A percentile compares a stretch with the other conserved stretches of the same genome.
Conservation (phyloP, 2,329 filamentous ascomycete species). For the Boeremia lycopersici region DNA sequence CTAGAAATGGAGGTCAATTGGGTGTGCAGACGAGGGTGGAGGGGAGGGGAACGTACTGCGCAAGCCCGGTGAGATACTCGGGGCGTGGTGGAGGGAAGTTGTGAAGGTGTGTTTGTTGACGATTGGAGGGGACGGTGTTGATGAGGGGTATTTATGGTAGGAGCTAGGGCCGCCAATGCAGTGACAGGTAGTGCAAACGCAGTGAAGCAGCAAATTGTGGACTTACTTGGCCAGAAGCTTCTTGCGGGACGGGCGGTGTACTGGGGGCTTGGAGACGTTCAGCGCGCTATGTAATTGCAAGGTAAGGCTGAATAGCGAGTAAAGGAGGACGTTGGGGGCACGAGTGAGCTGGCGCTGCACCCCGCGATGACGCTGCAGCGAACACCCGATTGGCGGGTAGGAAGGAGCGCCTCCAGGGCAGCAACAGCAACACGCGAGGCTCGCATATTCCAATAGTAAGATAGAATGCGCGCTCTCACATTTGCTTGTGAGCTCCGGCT, state of each 20-base stretch:
- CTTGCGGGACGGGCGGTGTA: conserved; percentile 30
- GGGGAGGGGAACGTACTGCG: conserved; percentile 1
- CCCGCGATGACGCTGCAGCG: conserved; percentile 40
- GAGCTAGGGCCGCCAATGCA: conserved; percentile 23
- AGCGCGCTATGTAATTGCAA: conserved; percentile 22
- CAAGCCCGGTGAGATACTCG: conserved; percentile 9
- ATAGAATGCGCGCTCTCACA: conserved; percentile 1
- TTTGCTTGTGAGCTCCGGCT: conserved; percentile 3
- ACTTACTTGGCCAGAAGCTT: conserved; percentile 30
- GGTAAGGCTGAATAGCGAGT: conserved; percentile 20
- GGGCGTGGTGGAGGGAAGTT: background rate
- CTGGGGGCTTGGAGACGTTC: conserved; percentile 5
- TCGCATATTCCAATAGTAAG: conserved; percentile 3
- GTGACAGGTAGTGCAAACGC: conserved; percentile 17
- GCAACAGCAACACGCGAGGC: background rate
- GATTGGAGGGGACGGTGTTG: conserved; percentile 15
- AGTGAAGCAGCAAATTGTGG: conserved; percentile 15
- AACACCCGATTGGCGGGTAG: conserved; percentile 33
- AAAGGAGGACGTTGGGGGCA: conserved; percentile 33
- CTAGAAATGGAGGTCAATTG: conserved; percentile 6
- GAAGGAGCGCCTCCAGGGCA: conserved; percentile 1
- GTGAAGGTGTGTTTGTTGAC: conserved; percentile 34
- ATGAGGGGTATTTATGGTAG: conserved; percentile 25
- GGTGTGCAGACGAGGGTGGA: background rate
- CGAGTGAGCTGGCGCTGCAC: conserved; percentile 32